Evolutionary conservation across 371 early-diverging fungal genomes (phyloP), one percentile per base, ranked within the genome.

Genomic region (Rhizopus arrhizus): DNA sequence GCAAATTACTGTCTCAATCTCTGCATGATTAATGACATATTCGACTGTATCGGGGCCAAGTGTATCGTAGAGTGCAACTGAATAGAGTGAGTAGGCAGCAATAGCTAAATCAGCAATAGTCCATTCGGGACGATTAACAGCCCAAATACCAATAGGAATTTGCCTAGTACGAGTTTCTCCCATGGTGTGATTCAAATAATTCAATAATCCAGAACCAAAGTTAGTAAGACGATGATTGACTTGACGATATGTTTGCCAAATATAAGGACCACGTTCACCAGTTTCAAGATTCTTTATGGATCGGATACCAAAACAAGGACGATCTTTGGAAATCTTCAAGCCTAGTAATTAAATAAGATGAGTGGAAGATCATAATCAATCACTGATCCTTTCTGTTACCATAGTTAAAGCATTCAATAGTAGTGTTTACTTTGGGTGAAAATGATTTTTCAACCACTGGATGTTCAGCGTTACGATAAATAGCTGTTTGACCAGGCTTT

Each of bases 51-150:
- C 91, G 9, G 83, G 81, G n/a, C 97, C 97, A 15, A 98, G 85
- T 5, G 98, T 98, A 70, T 98, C 96, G 73, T 98, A 98, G 38
- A 99, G 81, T 3, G 99, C 97, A 6, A 96, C 95, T 10, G 92
- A 82, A 31, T 83, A 74, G n/a, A 85, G 66, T 55, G 78, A 77
- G 51, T 85, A 85, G 13, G 76, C 62, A 50, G 75, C 56, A 59
- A 82, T 75, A 4, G 83, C 91, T 49, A 83, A 70, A 55, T 93
- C 95, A n/a, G 89, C 69, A 31, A 95, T 82, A 28, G 89, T 74
- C 99, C 99, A 99, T 66, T 99, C 99, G 16, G 90, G 75, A 43
- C 99, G 80, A 72, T 99, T 99, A 63, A 90, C 78, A 33, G 88
- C 70, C 81, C 86, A 89, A 43, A 91, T 73, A 46, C 91, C 91